Conservation (phyloP, 169 alveolate species). For the Cryptosporidium bovis region DNA sequence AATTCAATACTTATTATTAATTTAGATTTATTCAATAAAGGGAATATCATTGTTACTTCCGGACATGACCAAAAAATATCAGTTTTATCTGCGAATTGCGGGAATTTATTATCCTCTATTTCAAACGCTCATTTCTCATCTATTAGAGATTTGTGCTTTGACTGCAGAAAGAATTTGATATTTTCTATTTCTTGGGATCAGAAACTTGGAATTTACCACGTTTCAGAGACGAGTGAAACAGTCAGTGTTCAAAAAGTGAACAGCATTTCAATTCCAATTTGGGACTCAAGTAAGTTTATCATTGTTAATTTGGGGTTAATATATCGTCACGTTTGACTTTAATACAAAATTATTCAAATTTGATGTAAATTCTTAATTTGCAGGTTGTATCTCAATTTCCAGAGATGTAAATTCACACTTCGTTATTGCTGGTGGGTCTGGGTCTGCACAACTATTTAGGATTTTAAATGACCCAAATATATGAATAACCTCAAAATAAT, state of each 20-base stretch:
- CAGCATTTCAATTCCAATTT: slow-evolving; percentile 11
- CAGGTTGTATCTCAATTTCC: slow-evolving; percentile 47
- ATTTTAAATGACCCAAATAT: not conserved
- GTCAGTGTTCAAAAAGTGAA: not conserved
- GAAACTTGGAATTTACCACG: not conserved
- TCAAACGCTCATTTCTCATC: slow-evolving; percentile 61
- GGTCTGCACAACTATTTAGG: slow-evolving; percentile 33
- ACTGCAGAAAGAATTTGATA: not conserved
- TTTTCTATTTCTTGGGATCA: slow-evolving; percentile 68
- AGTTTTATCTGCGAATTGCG: not conserved
- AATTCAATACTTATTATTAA: slow-evolving; percentile 16
- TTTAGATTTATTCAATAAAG: not conserved
- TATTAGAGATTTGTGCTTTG: slow-evolving; percentile 47
- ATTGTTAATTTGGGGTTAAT: not conserved
- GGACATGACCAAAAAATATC: slow-evolving; percentile 68
- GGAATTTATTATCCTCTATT: not conserved
- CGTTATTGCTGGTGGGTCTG: slow-evolving; percentile 63
- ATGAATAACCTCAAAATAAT: no score
- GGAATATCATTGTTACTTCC: slow-evolving; percentile 3
- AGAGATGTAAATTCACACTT: not conserved
- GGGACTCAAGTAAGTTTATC: slow-evolving; percentile 69
- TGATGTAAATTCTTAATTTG: not conserved
- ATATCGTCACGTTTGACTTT: not conserved
- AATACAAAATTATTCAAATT: no score
- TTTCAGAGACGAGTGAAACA: not conserved